Conservation (phyloP, 768 basidiomycete species). For the Scleroderma bovista region DNA sequence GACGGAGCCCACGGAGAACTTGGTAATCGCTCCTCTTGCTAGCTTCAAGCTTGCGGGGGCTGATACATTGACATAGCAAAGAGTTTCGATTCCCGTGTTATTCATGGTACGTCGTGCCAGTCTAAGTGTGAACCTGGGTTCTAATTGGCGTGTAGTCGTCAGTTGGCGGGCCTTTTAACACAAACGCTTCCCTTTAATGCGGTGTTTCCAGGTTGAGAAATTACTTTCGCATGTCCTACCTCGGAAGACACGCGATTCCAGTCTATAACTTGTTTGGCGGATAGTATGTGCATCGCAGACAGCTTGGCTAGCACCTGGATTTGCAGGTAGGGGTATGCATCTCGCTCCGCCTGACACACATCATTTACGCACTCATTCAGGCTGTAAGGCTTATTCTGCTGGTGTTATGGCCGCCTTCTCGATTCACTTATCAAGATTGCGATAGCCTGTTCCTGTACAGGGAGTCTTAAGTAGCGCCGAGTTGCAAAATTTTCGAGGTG, state of each 20-base stretch:
- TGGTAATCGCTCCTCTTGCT: constrained; percentile 36
- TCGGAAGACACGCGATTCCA: constrained; percentile 42
- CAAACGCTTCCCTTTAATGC: constrained; percentile 63
- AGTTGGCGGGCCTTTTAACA: constrained; percentile 66
- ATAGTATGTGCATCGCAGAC: constrained; percentile 59
- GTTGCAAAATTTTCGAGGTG: too few relatives aligned
- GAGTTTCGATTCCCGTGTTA: constrained; percentile 80
- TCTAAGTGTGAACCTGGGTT: not conserved
- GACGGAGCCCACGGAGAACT: constrained; percentile 57
- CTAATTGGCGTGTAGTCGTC: constrained; percentile 43
- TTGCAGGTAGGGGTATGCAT: too few relatives aligned
- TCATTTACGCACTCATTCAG: too few relatives aligned
- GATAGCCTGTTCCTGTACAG: too few relatives aligned
- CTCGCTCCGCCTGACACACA: too few relatives aligned
- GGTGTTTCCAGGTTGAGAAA: constrained; percentile 64
- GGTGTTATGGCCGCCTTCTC: too few relatives aligned
- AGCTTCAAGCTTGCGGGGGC: not conserved
- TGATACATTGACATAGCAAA: constrained; percentile 43
- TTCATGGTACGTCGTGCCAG: constrained; percentile 54
- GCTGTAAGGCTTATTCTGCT: too few relatives aligned
- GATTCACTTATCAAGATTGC: too few relatives aligned
- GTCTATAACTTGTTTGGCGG: constrained; percentile 63
- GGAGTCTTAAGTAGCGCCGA: too few relatives aligned
- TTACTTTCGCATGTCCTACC: constrained; percentile 55
- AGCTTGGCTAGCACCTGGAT: too few relatives aligned